A percentile compares a stretch with the other conserved stretches of the same genome.
Conservation (phyloP, 2,329 filamentous ascomycete genomes). For the Xylaria sp. region DNA sequence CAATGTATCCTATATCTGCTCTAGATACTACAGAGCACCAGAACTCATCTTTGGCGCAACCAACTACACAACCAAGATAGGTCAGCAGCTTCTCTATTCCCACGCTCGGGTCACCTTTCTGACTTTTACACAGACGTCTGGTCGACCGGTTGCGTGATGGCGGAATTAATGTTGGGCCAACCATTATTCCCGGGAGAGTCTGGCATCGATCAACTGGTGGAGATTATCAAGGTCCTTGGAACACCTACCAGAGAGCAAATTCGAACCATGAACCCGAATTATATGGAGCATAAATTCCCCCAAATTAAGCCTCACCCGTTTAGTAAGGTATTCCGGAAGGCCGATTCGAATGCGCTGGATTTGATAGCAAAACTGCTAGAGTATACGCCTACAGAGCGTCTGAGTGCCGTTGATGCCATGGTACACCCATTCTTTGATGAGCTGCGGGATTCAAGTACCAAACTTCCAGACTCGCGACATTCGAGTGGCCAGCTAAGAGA, state of each 20-base stretch:
- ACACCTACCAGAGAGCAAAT: conserved; percentile 98
- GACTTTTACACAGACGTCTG: conserved; percentile 78
- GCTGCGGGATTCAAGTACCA: conserved; percentile 88
- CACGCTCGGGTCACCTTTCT: neutral
- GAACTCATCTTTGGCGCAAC: conserved; percentile 99
- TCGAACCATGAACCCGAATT: conserved; percentile 99
- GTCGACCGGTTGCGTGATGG: conserved; percentile 99
- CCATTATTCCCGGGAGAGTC: conserved; percentile 98
- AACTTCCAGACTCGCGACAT: conserved; percentile 93
- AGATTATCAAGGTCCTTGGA: conserved; percentile 98
- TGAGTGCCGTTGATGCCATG: conserved; percentile 95
- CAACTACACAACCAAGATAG: conserved; percentile 99
- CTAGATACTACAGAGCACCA: conserved; percentile 96
- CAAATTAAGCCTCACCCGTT: conserved; percentile 99
- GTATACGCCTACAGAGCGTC: conserved; percentile 95
- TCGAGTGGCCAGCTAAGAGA: conserved; percentile 82
- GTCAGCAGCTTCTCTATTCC: conserved; percentile 63
- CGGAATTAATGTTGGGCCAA: conserved; percentile 97
- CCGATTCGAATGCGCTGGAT: conserved; percentile 90
- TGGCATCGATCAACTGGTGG: conserved; percentile 96
- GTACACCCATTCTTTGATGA: conserved; percentile 99
- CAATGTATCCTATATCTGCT: conserved; percentile 99
- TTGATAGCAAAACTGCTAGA: conserved; percentile 93
- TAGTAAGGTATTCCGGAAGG: conserved; percentile 99
- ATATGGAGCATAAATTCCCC: conserved; percentile 99